Evolutionary conservation across 805 yeast genomes (phyloP).

Genomic region (Ogataea allantospora): DNA sequence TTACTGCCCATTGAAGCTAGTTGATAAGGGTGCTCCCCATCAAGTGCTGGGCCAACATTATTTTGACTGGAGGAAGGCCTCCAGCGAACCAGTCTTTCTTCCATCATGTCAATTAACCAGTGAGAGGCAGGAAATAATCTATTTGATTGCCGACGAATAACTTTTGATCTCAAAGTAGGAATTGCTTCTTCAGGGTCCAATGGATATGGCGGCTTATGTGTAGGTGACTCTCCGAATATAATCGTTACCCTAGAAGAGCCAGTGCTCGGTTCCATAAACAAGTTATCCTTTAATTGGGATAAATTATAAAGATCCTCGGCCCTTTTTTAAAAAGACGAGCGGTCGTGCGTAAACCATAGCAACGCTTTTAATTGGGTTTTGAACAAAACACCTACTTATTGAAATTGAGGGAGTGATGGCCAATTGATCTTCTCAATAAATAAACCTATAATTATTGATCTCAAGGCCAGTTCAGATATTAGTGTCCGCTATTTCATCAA

Average conservation of each 20-base stretch:
- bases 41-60: slow-evolving; percentile 29
- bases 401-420: slow-evolving; percentile 13
- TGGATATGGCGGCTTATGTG: slow-evolving; percentile 24
- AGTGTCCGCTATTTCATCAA: background rate
- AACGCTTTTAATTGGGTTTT: slow-evolving; percentile 14
- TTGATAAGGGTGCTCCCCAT: slow-evolving; percentile 35
- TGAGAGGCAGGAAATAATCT: slow-evolving; percentile 29
- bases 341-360: slow-evolving; percentile 17
- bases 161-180: slow-evolving; percentile 26
- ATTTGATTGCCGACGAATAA: slow-evolving; percentile 29
- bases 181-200: slow-evolving; percentile 17
- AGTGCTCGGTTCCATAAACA: slow-evolving; percentile 11
- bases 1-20: slow-evolving; percentile 1
- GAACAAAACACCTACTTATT: slow-evolving; percentile 14
- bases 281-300: slow-evolving; percentile 1
- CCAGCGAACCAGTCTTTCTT: slow-evolving; percentile 37
- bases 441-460: background rate
- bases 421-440: slow-evolving; percentile 8
- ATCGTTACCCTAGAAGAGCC: slow-evolving; percentile 9
- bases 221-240: slow-evolving; percentile 14
- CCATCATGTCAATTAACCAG: slow-evolving; percentile 33
- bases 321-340: slow-evolving; percentile 4
- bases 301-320: slow-evolving; percentile 3
- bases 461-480: background rate
- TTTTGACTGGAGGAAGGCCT: slow-evolving; percentile 31